Base-by-base conservation (phyloP, 1,139 yeast species). In the Pneumocystis wakefieldiae region DNA sequence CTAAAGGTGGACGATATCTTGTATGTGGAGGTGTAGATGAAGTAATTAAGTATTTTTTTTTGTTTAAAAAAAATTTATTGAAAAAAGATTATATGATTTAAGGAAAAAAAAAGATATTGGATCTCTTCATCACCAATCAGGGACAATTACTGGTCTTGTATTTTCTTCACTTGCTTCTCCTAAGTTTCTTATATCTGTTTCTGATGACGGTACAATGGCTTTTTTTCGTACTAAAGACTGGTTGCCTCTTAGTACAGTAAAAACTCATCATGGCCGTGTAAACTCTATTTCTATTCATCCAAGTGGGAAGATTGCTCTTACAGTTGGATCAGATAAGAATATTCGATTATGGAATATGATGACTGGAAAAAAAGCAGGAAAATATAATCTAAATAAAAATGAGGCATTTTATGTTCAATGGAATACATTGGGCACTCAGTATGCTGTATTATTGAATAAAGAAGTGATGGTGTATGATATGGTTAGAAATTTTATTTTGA, bases 21-120 rank as follows among this genome's bases (percentile, higher is more conserved):
- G 97, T 89, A 2, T 87, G 96, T 3, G 99, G 99, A 5, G 86
- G 96, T 3, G 91, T 91, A 72, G 99, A 92, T 73, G 98, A 94
- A 74, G 96, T 90, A 72, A 91, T 92, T 66, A 83, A 95, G 59
- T 57, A 57, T 37, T 8, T 28, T 39, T 19, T 19, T 39, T 10
- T 17, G 10, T 37, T n/a, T 10, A 39, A 19, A 24, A 12, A 10
- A 19, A 19, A 10, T 29, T 19, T 29, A 15, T 12, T 24, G 14
- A 19, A 48, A 36, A 57, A 37, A 57, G 59, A 70, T 87, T 92
- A 41, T 92, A 94, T 73, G 99, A 92, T 75, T 78, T 92, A 67
- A 96, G 90, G 71, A 90, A 88, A 73, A 82, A 98, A 71, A 90
- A 90, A 71, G 99, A 94, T 73, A 78, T 92, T 65, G 99, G 98